A percentile compares a stretch with the other conserved stretches of the same genome.
phyloP scores from a whole-genome alignment of 2,329 filamentous ascomycete species.

The Calcarisporium arbuscula region DNA sequence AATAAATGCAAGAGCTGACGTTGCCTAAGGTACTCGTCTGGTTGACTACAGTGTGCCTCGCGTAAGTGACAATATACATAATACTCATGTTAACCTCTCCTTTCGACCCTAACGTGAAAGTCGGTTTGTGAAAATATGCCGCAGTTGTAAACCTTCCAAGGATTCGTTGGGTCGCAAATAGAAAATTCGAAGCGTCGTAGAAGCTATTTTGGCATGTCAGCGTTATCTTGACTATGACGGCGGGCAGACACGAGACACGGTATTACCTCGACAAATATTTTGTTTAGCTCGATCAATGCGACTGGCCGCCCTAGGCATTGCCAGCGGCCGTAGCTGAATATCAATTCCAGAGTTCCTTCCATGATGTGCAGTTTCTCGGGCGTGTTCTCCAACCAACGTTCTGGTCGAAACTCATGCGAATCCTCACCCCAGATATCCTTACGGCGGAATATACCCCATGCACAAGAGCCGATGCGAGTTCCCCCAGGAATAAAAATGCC shows the following conservation, averaged over 20 bases:
- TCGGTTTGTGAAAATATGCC: constrained; percentile 1
- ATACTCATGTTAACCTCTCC: too few species aligned
- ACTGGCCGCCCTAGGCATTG: constrained; percentile 23
- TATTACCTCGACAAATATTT: constrained; percentile 26
- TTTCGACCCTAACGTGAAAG: background rate
- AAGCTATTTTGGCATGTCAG: constrained; percentile 1
- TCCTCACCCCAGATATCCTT: constrained; percentile 29
- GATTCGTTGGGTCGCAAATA: constrained; percentile 3
- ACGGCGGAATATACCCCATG: constrained; percentile 27
- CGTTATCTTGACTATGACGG: background rate
- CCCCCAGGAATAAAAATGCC: constrained; percentile 25
- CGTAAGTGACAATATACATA: too few species aligned
- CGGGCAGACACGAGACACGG: background rate
- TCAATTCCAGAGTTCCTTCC: constrained; percentile 25
- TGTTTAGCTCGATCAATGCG: constrained; percentile 23
- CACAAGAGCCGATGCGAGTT: constrained; percentile 25
- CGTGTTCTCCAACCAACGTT: constrained; percentile 29
- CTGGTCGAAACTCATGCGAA: constrained; percentile 25
- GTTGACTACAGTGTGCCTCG: too few species aligned
- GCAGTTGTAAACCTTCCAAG: constrained; percentile 7
- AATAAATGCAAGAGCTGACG: too few species aligned
- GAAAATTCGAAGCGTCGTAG: constrained; percentile 10
- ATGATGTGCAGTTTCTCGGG: constrained; percentile 24
- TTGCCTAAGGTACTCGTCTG: too few species aligned
- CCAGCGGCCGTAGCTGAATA: constrained; percentile 21